Base-by-base conservation (phyloP, 257 asterid genomes). In the Thymus mandschuricus region DNA sequence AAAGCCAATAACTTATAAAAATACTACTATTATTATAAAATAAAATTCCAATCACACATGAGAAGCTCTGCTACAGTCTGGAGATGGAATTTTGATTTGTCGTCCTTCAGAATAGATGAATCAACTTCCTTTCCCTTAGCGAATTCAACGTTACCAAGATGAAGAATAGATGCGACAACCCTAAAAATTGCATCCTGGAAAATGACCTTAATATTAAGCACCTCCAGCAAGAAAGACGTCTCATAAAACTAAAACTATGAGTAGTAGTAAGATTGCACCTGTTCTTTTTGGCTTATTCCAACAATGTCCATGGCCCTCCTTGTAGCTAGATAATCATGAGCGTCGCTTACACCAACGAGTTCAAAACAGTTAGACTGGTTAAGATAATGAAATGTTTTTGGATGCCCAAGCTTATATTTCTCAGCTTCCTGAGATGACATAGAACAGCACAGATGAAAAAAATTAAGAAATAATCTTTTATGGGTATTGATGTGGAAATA, bases 261-360 rank as follows among this genome's bases (percentile, higher is more conserved):
- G 61, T 15, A 12, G 10, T 43, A 49, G 57, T 60, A 74, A 75
- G 63, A 74, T 45, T 38, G 58, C 71, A 91, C 98, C 96, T 95
- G 98, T 81, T 95, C 98, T 70, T 82, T 76, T 76, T 85, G 86
- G 80, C 96, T 95, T 80, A 95, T 95, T 68, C 99, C 99, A 35
- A 95, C 96, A 68, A 95, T 72, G 82, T 92, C 98, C 99, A 95
- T 95, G 72, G 99, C 99, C 76, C 96, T 87, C 80, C 99, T 86
- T 70, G 97, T 92, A n/a, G 90, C 98, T 83, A 95, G 88, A 81
- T 84, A 95, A 38, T 92, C 99, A 56, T 87, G 96, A 74, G 95
- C 93, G 78, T 95, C 99, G 81, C 82, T 89, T 45, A 91, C 64
- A 61, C 99, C 99, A 71, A 83, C 93, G 54, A 92, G 87, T 77